Evolutionary conservation across 495 filamentous ascomycete species (phyloP).

Genomic region (Neurospora intermedia): DNA sequence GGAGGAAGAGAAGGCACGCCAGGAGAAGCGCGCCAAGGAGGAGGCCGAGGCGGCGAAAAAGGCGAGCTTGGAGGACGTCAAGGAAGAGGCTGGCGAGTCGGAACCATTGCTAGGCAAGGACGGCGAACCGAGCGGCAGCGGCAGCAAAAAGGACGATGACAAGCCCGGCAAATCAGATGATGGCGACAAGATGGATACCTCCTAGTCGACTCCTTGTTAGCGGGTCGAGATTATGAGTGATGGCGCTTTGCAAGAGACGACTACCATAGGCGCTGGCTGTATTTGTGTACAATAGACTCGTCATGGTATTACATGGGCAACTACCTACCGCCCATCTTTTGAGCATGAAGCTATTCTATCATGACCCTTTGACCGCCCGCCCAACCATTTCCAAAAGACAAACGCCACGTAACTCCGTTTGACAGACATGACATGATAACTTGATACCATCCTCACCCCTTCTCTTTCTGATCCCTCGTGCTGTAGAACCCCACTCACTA

Average conservation of each 20-base stretch:
- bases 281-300: constrained; percentile 7
- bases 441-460: background rate
- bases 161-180: constrained; percentile 40
- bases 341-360: background rate
- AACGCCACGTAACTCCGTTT: constrained; percentile 15
- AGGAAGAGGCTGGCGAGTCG: constrained; percentile 67
- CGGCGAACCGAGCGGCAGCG: constrained; percentile 56
- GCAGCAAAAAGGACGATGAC: constrained; percentile 16
- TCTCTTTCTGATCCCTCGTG: background rate
- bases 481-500: background rate
- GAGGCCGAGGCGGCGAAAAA: constrained; percentile 64
- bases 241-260: background rate
- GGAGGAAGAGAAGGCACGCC: constrained; percentile 87
- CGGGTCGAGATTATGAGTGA: background rate
- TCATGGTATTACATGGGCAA: background rate
- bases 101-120: constrained; percentile 54
- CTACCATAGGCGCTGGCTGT: constrained; percentile 1
- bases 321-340: background rate
- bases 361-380: background rate
- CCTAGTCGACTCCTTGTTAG: constrained; percentile 25
- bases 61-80: constrained; percentile 66
- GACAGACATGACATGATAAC: constrained; percentile 9
- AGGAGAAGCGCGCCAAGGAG: constrained; percentile 73
- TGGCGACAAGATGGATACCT: constrained; percentile 82
- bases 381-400: background rate